Conservation (phyloP, 768 basidiomycete species). For the Tylopilus felleus region DNA sequence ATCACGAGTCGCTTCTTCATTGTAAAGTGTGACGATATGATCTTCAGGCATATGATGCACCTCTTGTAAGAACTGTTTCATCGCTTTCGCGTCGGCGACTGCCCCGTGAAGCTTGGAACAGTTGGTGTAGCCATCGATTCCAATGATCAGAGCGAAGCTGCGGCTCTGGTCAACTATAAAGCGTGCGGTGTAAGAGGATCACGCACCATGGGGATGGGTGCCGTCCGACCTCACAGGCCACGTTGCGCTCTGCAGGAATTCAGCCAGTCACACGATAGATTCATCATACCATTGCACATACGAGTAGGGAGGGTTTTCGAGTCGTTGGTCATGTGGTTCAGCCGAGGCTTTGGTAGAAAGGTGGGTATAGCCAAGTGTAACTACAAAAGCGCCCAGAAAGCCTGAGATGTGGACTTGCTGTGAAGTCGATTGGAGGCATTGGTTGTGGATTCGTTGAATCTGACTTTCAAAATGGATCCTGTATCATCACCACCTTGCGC, state of each 20-base stretch:
- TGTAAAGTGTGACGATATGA: constrained; percentile 38
- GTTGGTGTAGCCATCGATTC: constrained; percentile 38
- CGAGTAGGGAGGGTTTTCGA: background rate
- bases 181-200: background rate
- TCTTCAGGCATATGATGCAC: constrained; percentile 28
- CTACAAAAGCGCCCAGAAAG: no score
- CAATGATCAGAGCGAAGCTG: constrained; percentile 40
- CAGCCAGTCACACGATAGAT: background rate
- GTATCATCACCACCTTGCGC: background rate
- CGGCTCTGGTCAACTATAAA: background rate
- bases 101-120: constrained; percentile 33
- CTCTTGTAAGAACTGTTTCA: constrained; percentile 32
- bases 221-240: background rate
- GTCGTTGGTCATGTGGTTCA: background rate
- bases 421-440: no score
- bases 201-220: background rate
- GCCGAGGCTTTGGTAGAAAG: no score
- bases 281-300: background rate
- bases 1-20: constrained; percentile 35
- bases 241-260: background rate
- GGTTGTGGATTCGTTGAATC: no score
- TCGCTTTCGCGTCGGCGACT: constrained; percentile 28
- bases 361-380: no score
- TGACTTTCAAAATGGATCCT: no score
- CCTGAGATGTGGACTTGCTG: background rate